Conservation (phyloP, 106 monocot genomes). For the Allium cepa region DNA sequence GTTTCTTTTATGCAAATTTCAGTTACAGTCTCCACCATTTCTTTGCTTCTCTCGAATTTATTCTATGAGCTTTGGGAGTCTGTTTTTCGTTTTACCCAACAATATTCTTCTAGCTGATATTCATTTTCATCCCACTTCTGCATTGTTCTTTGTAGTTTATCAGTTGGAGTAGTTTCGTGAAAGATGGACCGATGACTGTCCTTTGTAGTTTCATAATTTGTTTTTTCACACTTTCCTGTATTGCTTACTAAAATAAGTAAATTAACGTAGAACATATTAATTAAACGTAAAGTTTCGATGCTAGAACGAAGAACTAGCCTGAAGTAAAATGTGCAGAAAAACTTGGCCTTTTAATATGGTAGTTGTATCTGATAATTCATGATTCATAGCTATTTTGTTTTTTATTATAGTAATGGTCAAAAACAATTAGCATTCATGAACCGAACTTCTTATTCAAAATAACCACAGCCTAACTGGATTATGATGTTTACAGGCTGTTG, state of each 20-base stretch:
- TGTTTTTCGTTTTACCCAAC: not conserved
- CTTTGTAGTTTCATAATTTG: not conserved
- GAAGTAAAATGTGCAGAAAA: not conserved
- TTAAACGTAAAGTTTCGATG: too few species aligned
- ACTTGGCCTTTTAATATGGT: conserved; percentile 20
- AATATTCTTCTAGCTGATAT: not conserved
- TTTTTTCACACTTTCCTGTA: conserved; percentile 11
- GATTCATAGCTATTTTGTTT: not conserved
- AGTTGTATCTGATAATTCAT: not conserved
- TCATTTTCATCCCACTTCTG: too few species aligned
- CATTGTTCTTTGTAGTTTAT: conserved; percentile 6
- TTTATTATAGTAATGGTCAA: too few species aligned
- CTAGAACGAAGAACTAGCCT: not conserved
- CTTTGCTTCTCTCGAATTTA: conserved; percentile 23
- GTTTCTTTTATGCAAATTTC: conserved; percentile 39
- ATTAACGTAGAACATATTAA: too few species aligned
- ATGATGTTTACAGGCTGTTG: conserved; percentile 50
- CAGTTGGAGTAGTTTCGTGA: conserved; percentile 6
- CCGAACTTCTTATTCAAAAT: too few species aligned
- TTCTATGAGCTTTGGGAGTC: not conserved
- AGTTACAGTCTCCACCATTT: conserved; percentile 43
- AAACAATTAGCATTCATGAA: too few species aligned
- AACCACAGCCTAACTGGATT: too few species aligned
- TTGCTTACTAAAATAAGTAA: not conserved
- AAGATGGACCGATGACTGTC: not conserved